phyloP scores from a whole-genome alignment of 495 filamentous ascomycete genomes.

The Penicillium waksmanii region DNA sequence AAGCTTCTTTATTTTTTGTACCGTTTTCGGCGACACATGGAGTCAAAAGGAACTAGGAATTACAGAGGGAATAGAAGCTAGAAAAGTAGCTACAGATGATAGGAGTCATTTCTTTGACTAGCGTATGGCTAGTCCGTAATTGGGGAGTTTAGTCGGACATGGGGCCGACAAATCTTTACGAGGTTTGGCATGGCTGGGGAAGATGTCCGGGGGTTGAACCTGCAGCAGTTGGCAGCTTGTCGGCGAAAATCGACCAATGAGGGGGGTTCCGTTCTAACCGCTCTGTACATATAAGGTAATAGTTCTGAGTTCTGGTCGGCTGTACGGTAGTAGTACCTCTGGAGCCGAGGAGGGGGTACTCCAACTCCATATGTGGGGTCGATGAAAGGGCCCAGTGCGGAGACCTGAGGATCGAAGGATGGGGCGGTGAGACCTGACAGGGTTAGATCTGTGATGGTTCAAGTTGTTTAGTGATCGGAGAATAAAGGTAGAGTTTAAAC shows the following conservation, averaged over 20 bases:
- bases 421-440: conserved; percentile 2
- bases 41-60: background rate
- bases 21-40: conserved; percentile 25
- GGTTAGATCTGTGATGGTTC: too few species aligned
- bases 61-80: background rate
- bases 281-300: background rate
- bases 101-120: conserved; percentile 10
- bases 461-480: too few species aligned
- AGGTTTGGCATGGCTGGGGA: conserved; percentile 4
- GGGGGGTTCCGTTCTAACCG: background rate
- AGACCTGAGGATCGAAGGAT: conserved; percentile 23
- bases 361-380: conserved; percentile 8
- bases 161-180: conserved; percentile 10
- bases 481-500: too few species aligned
- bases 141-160: conserved; percentile 15
- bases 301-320: too few species aligned
- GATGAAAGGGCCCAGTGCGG: background rate
- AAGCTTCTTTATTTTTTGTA: background rate
- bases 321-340: background rate
- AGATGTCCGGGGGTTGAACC: conserved; percentile 9
- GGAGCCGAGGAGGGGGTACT: background rate
- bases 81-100: conserved; percentile 1
- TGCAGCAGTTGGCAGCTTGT: background rate
- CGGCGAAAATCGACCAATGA: conserved; percentile 22
- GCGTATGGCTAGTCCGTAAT: conserved; percentile 10